Conservation (phyloP, 208 protist genomes). For the Wallacemonas rigidus region DNA sequence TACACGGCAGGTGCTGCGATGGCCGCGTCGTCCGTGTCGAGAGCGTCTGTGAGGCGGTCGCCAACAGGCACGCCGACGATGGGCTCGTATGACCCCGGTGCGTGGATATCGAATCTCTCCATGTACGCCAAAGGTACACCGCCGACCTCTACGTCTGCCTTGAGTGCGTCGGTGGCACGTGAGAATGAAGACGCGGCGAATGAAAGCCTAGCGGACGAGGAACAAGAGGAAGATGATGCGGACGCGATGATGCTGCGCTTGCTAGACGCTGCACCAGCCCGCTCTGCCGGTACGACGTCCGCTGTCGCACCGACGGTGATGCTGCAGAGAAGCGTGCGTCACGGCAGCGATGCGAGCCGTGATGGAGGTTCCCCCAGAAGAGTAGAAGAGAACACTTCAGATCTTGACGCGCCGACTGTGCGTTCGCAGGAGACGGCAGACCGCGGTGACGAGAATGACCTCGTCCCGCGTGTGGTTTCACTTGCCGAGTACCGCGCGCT, state of each 20-base stretch:
- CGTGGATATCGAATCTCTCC: slow-evolving; percentile 7
- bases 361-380: background rate
- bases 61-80: background rate
- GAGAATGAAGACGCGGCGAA: background rate
- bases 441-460: background rate
- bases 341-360: background rate
- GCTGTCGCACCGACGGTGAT: background rate
- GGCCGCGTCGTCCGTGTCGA: background rate
- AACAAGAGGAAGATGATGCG: background rate
- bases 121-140: slow-evolving; percentile 13
- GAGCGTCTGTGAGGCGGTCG: background rate
- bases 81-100: slow-evolving; percentile 2
- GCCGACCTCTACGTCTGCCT: background rate
- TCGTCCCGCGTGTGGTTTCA: slow-evolving; percentile 12
- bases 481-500: slow-evolving; percentile 19
- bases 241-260: background rate
- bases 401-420: too few species aligned
- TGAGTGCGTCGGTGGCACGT: too few species aligned
- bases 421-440: background rate
- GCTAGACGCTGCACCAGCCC: background rate
- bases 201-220: background rate
- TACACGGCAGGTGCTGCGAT: background rate
- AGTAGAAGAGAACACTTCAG: too few species aligned
- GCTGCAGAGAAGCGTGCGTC: background rate
- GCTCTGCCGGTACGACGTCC: background rate